Evolutionary conservation across 2,329 filamentous ascomycete genomes (phyloP), one percentile per base, ranked within the genome.

Genomic region (Colletotrichum phormii): DNA sequence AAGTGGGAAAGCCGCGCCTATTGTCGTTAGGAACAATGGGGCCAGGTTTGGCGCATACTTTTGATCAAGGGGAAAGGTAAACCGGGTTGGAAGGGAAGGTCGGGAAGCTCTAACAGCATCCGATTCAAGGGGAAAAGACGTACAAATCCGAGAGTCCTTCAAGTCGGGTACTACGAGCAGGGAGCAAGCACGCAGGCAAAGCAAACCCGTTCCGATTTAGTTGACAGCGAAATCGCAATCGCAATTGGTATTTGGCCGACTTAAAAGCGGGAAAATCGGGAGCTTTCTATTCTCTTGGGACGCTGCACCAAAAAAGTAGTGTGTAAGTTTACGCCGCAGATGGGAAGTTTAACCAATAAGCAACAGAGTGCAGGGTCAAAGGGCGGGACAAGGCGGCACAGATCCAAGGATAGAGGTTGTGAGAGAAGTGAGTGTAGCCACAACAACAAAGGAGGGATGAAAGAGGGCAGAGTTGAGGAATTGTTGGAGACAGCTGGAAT

Each of bases 21-120:
- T 67, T 72, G 67, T 64, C 42, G 67, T 72, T 63, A 73, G 71
- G 71, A 73, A 73, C 71, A 73, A 72, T 72, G 61, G 63, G 37
- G 59, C 62, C 71, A 26, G 35, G 15, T 59, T 49, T 46, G 62
- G 63, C 62, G 63, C 29, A 63, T 66, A 24, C 58, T 71, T 49
- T 71, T 49, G 59, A 49, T 22, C 18, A 49, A n/a, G 31, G 26
- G 42, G 26, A 42, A 57, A 49, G 8, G 18, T n/a, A 53, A 24
- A 33, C 13, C 8, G 60, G 26, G 42, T 29, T 49, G 51, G 58
- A 46, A 63, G 42, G 53, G 33, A 46, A 35, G 46, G 54, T 29
- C 29, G 29, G 29, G 61, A 37, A 29, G n/a, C 61, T 54, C 61
- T 53, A 31, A 35, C 33, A 64, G 55, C 22, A 22, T 22, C n/a